Base-by-base conservation (phyloP, 2,329 filamentous ascomycete species). In the Exophiala spinifera region DNA sequence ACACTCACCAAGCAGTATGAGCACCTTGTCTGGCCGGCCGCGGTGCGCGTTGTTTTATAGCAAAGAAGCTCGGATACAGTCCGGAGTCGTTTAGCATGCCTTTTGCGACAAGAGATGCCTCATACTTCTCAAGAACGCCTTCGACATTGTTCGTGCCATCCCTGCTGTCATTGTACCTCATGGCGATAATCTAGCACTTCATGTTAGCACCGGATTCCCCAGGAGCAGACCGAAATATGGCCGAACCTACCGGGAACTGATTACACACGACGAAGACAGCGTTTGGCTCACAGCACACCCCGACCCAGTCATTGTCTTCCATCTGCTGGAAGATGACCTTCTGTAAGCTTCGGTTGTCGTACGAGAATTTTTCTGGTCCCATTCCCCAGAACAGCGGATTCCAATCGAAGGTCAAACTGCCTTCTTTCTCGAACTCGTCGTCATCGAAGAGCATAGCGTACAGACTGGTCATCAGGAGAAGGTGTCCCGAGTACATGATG, bases 241-340 rank as follows among this genome's bases (percentile, higher is more conserved):
- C 5, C 10, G 5, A 15, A 43, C 63, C 37, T 62, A 73, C 71
- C 2, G 71, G 72, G 63, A 76, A 76, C 52, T 75, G 74, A 56
- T 75, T 75, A 61, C 73, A 75, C 42, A 73, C 67, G 58, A 61
- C 51, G 45, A 60, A 60, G 19, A 60, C 49, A 7, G 53, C 51
- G 59, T 75, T 76, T 1, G 72, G 74, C 61, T 75, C 74, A 53
- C 73, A 76, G 45, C 72, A 76, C 1, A 72, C 72, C 0, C 73
- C 72, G 1, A 73, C 57, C 71, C 71, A 76, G 0, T 61, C 62
- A 40, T 70, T 67, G 11, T 61, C 47, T 55, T 73, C 72, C 70
- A 75, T 74, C 56, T 72, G 65, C 15, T 55, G 47, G 17, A 71
- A 46, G 28, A 73, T 69, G 17, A 63, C 67, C 14, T 61, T 50